Base-by-base conservation (phyloP, 1,139 yeast species). In the Geotrichum phurueaensis region DNA sequence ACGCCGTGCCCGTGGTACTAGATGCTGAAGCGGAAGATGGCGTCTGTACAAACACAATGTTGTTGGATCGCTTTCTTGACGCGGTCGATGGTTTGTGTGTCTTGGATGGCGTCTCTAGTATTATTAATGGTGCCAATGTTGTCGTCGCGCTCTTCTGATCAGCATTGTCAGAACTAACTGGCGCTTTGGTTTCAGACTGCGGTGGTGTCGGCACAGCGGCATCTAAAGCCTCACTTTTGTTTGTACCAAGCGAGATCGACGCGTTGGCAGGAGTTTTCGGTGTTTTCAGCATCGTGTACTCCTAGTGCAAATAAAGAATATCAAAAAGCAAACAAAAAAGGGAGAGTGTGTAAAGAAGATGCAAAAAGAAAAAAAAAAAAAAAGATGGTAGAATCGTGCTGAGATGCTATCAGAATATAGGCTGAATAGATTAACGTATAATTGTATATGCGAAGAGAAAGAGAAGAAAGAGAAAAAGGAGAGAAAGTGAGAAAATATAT, bases 211-310 rank as follows among this genome's bases (percentile, higher is more conserved):
- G 45, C n/a, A 29, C 29, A 18, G 25, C 20, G 6, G 25, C 15
- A 10, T 25, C 50, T 9, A 22, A 20, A 7, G 51, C 3, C n/a
- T 39, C n/a, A 15, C n/a, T n/a, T 15, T 39, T 39, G n/a, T 39
- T 5, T 15, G 18, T 15, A 39, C 18, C 20, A n/a, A n/a, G 18
- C 45, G 20, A 39, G 6, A 1, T 15, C 18, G 45, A 39, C 45
- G 49, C 18, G 7, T 36, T n/a, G 18, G 51, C 51, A n/a, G 58
- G 58, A 39, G 58, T 55, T 23, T 50, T 49, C 15, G 58, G 58
- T n/a, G 58, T 45, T 33, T 54, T 43, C 10, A 47, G 43, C 18
- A 51, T 29, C 39, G 47, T 43, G 20, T 15, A 13, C 45, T 39
- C n/a, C 18, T 39, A 39, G 20, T 15, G 18, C 45, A n/a, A 39